Evolutionary conservation across 345 rosid genomes (phyloP).

Genomic region (Citrus unshiu): DNA sequence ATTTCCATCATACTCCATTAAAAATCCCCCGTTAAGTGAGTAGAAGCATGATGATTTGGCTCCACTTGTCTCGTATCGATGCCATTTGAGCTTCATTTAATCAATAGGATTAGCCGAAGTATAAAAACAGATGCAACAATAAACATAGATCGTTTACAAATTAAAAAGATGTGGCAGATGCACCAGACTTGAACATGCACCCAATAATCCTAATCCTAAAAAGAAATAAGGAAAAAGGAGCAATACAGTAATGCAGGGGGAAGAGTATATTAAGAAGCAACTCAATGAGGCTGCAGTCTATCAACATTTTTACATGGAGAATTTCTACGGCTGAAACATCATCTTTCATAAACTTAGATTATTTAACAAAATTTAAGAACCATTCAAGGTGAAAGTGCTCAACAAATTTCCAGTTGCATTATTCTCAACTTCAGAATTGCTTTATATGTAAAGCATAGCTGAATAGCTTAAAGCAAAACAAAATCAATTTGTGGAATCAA

Average conservation of each 20-base stretch:
- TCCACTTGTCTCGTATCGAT: too few species aligned
- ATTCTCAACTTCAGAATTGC: slow-evolving; percentile 23
- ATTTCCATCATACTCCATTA: too few species aligned
- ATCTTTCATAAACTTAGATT: neutral
- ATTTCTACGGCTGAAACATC: neutral
- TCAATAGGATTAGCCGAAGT: neutral
- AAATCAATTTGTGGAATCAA: neutral
- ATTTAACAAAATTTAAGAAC: neutral
- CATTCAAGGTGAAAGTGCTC: slow-evolving; percentile 2
- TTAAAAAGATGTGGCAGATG: neutral
- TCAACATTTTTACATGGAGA: neutral
- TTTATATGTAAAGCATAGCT: slow-evolving; percentile 1
- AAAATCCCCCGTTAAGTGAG: too few species aligned
- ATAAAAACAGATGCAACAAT: neutral
- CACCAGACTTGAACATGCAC: neutral
- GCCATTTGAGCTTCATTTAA: neutral
- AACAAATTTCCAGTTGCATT: slow-evolving; percentile 28
- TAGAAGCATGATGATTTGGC: too few species aligned
- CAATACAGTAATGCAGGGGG: neutral
- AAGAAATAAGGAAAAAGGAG: neutral
- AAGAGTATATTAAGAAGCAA: neutral
- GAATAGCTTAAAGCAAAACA: slow-evolving; percentile 7
- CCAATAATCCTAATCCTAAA: neutral
- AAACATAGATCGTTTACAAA: neutral
- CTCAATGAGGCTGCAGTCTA: neutral